phyloP scores from a whole-genome alignment of 1,284 basidiomycete species.

The Rhodotorula sp. region DNA sequence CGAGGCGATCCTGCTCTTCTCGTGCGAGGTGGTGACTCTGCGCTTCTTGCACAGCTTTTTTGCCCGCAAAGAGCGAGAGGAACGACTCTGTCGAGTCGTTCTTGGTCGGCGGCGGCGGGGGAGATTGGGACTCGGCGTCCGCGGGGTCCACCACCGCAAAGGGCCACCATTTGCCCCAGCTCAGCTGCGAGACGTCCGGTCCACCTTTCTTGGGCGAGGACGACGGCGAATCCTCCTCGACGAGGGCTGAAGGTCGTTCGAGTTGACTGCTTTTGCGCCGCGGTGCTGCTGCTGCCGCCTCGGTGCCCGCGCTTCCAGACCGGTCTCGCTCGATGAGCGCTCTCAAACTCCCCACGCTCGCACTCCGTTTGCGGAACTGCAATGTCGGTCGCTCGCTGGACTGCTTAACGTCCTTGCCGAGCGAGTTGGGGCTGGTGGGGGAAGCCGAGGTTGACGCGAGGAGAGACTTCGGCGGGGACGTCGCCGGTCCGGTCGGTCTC shows the following conservation, averaged over 20 bases:
- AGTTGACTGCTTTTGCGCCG: not conserved
- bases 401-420: too few relatives aligned
- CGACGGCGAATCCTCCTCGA: not conserved
- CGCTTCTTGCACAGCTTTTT: slow-evolving; percentile 11
- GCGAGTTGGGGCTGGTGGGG: too few relatives aligned
- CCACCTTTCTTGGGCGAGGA: not conserved
- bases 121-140: not conserved
- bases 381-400: not conserved
- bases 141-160: slow-evolving; percentile 31
- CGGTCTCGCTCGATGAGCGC: slow-evolving; percentile 1
- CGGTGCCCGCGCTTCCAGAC: not conserved
- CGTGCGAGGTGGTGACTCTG: not conserved
- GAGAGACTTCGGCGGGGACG: not conserved
- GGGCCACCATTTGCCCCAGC: slow-evolving; percentile 39
- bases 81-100: not conserved
- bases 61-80: slow-evolving; percentile 32
- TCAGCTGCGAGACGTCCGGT: slow-evolving; percentile 1
- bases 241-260: not conserved
- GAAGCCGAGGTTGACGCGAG: too few relatives aligned
- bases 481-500: not conserved
- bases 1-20: slow-evolving; percentile 15
- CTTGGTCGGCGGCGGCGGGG: slow-evolving; percentile 1
- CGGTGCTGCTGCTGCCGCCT: not conserved
- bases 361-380: slow-evolving; percentile 3
- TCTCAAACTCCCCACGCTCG: slow-evolving; percentile 17